These are phyloP conservation scores for Coemansia sp. DNA, from an alignment of 192 early-diverging fungal genomes.

Conservation along the genomic window DNA sequence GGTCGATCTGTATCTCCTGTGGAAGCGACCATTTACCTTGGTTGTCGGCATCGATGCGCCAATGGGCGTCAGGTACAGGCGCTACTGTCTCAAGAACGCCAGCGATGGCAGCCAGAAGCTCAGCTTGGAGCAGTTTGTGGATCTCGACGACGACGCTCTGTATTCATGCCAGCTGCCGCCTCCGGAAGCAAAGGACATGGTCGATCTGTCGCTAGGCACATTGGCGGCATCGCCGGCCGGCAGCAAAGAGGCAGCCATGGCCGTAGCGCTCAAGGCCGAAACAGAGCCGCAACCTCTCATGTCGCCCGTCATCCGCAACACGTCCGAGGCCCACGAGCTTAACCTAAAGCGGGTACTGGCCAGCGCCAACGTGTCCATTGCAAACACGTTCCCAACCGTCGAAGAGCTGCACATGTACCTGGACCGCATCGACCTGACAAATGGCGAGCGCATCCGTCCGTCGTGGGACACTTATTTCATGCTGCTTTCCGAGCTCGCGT, in stretches of 20 bases:
- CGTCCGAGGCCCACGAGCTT: slow-evolving; percentile 17
- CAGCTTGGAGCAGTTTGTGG: slow-evolving; percentile 60
- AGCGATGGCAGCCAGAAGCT: background rate
- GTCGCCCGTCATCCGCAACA: slow-evolving; percentile 30
- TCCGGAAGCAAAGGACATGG: background rate
- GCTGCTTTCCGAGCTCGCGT: slow-evolving; percentile 86
- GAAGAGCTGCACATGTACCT: slow-evolving; percentile 47
- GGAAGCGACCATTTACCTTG: slow-evolving; percentile 74
- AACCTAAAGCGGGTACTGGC: slow-evolving; percentile 32
- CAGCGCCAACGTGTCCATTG: slow-evolving; percentile 60
- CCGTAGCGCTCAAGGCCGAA: background rate
- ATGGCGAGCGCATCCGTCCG: slow-evolving; percentile 78
- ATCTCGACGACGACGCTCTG: slow-evolving; percentile 53
- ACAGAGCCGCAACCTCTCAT: slow-evolving; percentile 5
- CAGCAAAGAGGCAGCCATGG: slow-evolving; percentile 2
- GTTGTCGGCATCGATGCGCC: slow-evolving; percentile 86
- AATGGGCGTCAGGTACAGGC: slow-evolving; percentile 61
- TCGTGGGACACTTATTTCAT: slow-evolving; percentile 99
- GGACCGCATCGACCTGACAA: slow-evolving; percentile 58
- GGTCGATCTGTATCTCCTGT: slow-evolving; percentile 59
- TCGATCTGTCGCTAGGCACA: slow-evolving; percentile 7
- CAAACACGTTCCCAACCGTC: slow-evolving; percentile 56
- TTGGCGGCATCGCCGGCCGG: slow-evolving; percentile 2
- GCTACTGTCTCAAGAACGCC: slow-evolving; percentile 51
- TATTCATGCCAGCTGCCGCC: slow-evolving; percentile 39